Base-by-base conservation (phyloP, 345 rosid species). In the Gossypium arboreum region DNA sequence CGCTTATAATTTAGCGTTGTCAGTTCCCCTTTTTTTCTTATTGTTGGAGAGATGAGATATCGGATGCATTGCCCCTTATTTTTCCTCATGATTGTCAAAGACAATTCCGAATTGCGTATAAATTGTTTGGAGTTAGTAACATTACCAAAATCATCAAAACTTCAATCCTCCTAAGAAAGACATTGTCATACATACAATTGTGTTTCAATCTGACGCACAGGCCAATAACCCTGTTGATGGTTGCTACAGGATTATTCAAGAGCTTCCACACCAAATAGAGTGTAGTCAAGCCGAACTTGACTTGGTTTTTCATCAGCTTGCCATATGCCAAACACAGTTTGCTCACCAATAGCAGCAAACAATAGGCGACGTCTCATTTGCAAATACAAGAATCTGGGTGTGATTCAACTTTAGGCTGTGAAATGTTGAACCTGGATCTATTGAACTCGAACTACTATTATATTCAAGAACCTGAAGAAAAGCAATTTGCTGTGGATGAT, bases 91-190 rank as follows among this genome's bases (percentile, higher is more conserved):
- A 90, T 70, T 88, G 91, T 74, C 96, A 86, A 39, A 79, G 88
- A 11, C 97, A 93, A 68, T 95, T 95, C 93, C 91, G 83, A 44
- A 95, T 93, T 44, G 98, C 97, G 0, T 97, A 95, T 81, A 95
- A 90, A 83, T 86, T 95, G 65, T 95, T 93, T 62, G 99, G 98
- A 1, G 98, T 95, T 12, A 86, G 94, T 73, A 95, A 95, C 76
- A 93, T 93, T 48, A 90, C 91, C 54, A 93, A 93, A 83, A 93
- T 89, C 81, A 91, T 95, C 78, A 88, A 82, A 57, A 78, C 76
- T 91, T 95, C 12, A 76, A 72, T 61, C 93, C 88, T 5, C 81
- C 85, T 2, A 86, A 87, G 77, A 93, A 89, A 75, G 96, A 90
- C 75, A 91, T 88, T 1, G 97, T 98, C 39, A 93, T 95, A 97